Conservation (phyloP, 2,329 filamentous ascomycete species). For the Huntiella decipiens region DNA sequence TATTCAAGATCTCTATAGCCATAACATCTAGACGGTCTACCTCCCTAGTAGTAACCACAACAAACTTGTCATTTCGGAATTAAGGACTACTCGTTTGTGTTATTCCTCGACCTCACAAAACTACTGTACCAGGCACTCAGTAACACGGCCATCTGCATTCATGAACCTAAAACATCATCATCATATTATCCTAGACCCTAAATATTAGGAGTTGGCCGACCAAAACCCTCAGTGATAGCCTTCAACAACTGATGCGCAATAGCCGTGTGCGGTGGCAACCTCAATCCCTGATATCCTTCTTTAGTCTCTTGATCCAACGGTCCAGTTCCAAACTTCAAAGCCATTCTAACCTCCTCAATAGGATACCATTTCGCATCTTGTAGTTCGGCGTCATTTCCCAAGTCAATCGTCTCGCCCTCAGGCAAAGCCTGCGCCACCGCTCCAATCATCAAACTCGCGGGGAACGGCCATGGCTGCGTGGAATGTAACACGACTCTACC, state of each 20-base stretch:
- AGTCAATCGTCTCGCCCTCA: slow-evolving; percentile 55
- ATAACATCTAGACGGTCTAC: no score
- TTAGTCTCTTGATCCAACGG: slow-evolving; percentile 45
- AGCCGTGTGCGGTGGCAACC: slow-evolving; percentile 67
- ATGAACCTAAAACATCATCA: background rate
- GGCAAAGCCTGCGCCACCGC: slow-evolving; percentile 75
- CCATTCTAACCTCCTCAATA: slow-evolving; percentile 61
- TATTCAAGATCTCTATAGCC: no score
- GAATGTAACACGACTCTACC: slow-evolving; percentile 67
- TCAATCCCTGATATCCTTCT: slow-evolving; percentile 49
- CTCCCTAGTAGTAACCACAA: no score
- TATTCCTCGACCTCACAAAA: background rate
- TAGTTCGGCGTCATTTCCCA: slow-evolving; percentile 80
- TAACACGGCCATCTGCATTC: background rate
- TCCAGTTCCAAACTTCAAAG: slow-evolving; percentile 41
- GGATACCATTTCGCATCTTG: slow-evolving; percentile 79
- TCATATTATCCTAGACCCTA: background rate
- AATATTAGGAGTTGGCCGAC: slow-evolving; percentile 4
- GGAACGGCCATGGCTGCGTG: slow-evolving; percentile 76
- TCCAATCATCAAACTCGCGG: slow-evolving; percentile 67
- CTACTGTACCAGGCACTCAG: background rate
- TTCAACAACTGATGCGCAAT: slow-evolving; percentile 81
- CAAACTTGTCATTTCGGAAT: no score
- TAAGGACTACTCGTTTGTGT: no score
- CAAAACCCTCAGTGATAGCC: slow-evolving; percentile 55